Base-by-base conservation (phyloP, 2,329 filamentous ascomycete species). In the Microdochium bolleyi region DNA sequence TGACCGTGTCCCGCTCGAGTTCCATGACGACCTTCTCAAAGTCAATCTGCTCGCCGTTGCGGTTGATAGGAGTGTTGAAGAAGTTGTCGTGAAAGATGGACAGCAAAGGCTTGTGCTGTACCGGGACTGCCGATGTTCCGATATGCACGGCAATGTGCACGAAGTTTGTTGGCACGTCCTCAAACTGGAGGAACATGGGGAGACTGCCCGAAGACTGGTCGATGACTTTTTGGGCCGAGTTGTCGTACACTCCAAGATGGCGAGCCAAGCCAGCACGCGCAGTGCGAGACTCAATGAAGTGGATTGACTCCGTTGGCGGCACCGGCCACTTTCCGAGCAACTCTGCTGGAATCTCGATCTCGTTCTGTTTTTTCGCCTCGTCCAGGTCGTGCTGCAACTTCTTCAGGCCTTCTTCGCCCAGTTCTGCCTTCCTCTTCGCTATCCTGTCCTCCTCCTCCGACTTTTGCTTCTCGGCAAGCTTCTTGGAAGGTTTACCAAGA, bases 171-270 rank as follows among this genome's bases (percentile, higher is more conserved):
- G 87, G 86, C 14, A 97, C 91, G 63, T 96, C 86, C 70, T 99
- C 94, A 59, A 95, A 99, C 69, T 99, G 92, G n/a, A 99, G 78
- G 69, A 96, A 99, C 2, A 97, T 74, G 0, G 90, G 87, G n/a
- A 85, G 66, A 7, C 73, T 75, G 19, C 73, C 58, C 37, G 79
- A 76, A 41, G 89, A 82, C 14, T 77, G 73, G 64, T 97, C 89
- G 49, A 99, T 82, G 49, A 85, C 70, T 55, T 83, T 77, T 67
- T 99, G 94, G 3, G 89, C 82, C 3, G 78, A 67, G 58, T 89
- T 92, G 27, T 84, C 71, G 0, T 79, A 75, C 24, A 77, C 71
- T 1, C 91, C 92, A 49, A 91, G 73, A 56, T 82, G 78, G 60
- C 84, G 80, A 14, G 92, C 94, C 55, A 84, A 73, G 27, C 94